Conservation (phyloP, 2,329 filamentous ascomycete genomes). For the Epichloe glyceriae region DNA sequence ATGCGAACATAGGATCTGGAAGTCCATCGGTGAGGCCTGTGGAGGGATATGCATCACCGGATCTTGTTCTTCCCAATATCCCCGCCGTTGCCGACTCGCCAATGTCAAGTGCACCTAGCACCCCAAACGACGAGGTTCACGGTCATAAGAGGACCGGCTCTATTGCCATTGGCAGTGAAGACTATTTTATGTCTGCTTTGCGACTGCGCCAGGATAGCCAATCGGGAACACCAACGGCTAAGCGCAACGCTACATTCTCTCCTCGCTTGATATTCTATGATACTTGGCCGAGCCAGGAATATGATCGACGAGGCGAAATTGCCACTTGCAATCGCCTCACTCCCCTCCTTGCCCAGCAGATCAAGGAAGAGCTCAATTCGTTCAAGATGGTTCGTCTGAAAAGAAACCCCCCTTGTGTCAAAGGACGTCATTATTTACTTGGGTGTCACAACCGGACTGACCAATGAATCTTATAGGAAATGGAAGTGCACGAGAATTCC, state of each 20-base stretch:
- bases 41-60: constrained; percentile 35
- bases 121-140: constrained; percentile 64
- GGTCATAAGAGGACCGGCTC: constrained; percentile 55
- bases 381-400: constrained; percentile 67
- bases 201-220: constrained; percentile 64
- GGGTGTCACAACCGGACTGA: background rate
- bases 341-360: constrained; percentile 93
- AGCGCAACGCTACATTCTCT: constrained; percentile 64
- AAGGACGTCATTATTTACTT: background rate
- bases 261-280: constrained; percentile 91
- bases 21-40: constrained; percentile 50
- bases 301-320: constrained; percentile 89
- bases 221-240: constrained; percentile 66
- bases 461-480: constrained; percentile 51
- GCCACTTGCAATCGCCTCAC: constrained; percentile 96
- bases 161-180: constrained; percentile 65
- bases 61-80: constrained; percentile 46
- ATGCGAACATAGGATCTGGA: constrained; percentile 40
- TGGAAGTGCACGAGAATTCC: constrained; percentile 98
- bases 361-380: constrained; percentile 97
- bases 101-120: constrained; percentile 75
- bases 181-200: constrained; percentile 76
- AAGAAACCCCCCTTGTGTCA: background rate
- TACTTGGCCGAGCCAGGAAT: constrained; percentile 90
- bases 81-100: constrained; percentile 63